These are phyloP conservation scores for Tricholoma terreum DNA, from an alignment of 768 basidiomycete species.

Conservation along the genomic window DNA sequence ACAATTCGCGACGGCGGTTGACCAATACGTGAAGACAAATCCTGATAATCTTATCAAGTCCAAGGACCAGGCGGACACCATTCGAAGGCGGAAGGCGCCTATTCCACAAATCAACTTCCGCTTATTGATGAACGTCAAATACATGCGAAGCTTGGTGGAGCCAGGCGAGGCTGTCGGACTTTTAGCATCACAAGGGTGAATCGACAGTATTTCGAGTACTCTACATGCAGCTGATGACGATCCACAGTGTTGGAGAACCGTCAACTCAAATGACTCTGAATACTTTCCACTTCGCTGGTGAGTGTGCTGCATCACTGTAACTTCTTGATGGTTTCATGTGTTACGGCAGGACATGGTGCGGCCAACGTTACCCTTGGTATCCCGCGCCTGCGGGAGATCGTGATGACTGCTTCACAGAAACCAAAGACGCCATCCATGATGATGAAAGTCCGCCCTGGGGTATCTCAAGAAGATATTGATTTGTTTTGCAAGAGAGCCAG, in stretches of 20 bases:
- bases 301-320: constrained; percentile 18
- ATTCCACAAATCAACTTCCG: constrained; percentile 64
- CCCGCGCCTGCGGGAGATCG: constrained; percentile 95
- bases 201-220: constrained; percentile 4
- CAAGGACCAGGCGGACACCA: constrained; percentile 30
- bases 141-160: constrained; percentile 90
- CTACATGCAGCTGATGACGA: background rate
- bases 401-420: constrained; percentile 96
- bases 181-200: constrained; percentile 94
- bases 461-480: constrained; percentile 54
- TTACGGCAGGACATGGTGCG: constrained; percentile 82
- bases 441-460: constrained; percentile 61
- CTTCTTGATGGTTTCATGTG: background rate
- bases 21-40: constrained; percentile 75
- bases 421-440: constrained; percentile 98
- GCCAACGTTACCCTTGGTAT: constrained; percentile 99
- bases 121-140: constrained; percentile 85
- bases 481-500: constrained; percentile 88
- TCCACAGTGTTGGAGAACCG: constrained; percentile 89
- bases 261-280: constrained; percentile 99
- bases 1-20: constrained; percentile 77
- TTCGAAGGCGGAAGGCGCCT: constrained; percentile 44
- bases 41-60: constrained; percentile 46
- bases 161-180: constrained; percentile 99
- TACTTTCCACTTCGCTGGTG: constrained; percentile 98